phyloP scores from a whole-genome alignment of 306 rosid genomes.

The Cicer pinnatifidum region DNA sequence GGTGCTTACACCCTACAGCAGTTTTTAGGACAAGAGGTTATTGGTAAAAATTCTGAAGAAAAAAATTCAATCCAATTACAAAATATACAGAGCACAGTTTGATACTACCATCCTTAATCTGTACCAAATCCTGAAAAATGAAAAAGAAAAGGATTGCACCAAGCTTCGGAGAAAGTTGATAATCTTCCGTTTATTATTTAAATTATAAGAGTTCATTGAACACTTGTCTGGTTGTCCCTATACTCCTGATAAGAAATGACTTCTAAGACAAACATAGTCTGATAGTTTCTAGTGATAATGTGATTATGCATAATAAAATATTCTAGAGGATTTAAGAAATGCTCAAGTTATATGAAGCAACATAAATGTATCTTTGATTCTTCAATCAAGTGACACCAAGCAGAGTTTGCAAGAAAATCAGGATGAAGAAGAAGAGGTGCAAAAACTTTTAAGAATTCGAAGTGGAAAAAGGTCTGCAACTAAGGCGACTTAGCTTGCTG shows the following conservation, averaged over 20 bases:
- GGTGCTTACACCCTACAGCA: neutral
- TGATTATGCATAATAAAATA: slow-evolving; percentile 7
- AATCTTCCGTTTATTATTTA: neutral
- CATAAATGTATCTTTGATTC: slow-evolving; percentile 20
- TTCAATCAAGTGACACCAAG: slow-evolving; percentile 21
- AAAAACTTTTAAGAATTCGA: neutral
- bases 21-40: slow-evolving; percentile 9
- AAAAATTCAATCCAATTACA: neutral
- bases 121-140: slow-evolving; percentile 12
- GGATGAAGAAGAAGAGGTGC: neutral
- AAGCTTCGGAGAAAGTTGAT: neutral
- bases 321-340: neutral
- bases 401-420: slow-evolving; percentile 9
- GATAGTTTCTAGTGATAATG: neutral
- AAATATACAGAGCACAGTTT: neutral
- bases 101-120: slow-evolving; percentile 1
- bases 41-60: neutral
- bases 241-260: neutral
- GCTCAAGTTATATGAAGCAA: slow-evolving; percentile 26
- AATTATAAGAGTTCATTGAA: neutral
- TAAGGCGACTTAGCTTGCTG: neutral
- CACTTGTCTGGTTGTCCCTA: neutral
- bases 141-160: neutral
- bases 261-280: neutral
- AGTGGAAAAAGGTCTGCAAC: neutral